Evolutionary conservation across 2,329 filamentous ascomycete species (phyloP).

Genomic region (Dactylella cylindrospora): DNA sequence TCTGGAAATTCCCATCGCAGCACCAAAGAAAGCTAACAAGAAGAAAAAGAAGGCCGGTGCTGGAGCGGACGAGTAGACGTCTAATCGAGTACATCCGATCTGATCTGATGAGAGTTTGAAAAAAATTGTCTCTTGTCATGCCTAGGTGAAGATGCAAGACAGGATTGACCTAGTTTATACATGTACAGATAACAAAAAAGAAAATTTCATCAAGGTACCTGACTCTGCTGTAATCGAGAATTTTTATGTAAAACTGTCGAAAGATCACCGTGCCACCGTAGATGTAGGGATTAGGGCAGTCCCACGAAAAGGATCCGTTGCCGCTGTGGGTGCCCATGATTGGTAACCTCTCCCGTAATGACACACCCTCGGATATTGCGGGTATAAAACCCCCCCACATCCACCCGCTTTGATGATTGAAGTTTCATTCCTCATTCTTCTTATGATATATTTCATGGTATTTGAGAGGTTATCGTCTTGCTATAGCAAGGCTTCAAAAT

Average conservation of each 20-base stretch:
- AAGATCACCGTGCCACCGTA: constrained; percentile 4
- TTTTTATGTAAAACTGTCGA: not conserved
- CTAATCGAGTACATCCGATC: not conserved
- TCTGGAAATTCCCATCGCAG: constrained; percentile 77
- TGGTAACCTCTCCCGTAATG: constrained; percentile 7
- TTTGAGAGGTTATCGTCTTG: no score
- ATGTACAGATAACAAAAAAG: constrained; percentile 37
- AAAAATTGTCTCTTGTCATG: constrained; percentile 5
- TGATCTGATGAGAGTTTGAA: not conserved
- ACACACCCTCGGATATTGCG: constrained; percentile 20
- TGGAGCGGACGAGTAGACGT: constrained; percentile 16
- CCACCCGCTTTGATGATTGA: constrained; percentile 11
- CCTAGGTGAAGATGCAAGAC: constrained; percentile 3
- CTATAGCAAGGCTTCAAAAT: no score
- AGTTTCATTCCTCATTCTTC: constrained; percentile 3
- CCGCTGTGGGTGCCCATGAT: constrained; percentile 15
- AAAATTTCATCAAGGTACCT: constrained; percentile 26
- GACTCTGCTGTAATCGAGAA: constrained; percentile 25
- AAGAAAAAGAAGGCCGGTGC: constrained; percentile 78
- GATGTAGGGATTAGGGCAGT: not conserved
- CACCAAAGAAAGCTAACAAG: constrained; percentile 86
- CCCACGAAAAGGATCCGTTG: constrained; percentile 10
- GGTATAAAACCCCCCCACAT: constrained; percentile 37
- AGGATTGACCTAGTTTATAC: constrained; percentile 16
- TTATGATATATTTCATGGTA: no score